Conservation (phyloP, 192 early-diverging fungal species). For the Entomortierella lignicola region DNA sequence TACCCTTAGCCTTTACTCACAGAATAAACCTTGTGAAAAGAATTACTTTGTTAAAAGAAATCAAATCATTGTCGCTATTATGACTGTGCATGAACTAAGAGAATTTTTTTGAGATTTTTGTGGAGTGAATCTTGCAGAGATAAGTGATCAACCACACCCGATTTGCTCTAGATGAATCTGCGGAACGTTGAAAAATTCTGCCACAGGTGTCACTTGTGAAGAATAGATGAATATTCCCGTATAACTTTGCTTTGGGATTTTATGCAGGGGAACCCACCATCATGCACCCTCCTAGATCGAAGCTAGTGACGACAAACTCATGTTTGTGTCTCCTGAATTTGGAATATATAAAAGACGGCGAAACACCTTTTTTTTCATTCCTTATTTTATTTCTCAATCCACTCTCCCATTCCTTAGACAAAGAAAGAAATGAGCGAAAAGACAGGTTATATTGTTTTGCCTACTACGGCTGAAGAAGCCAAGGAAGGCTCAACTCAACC, state of each 20-base stretch:
- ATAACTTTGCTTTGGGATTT: no score
- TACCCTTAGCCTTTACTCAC: constrained; percentile 34
- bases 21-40: constrained; percentile 46
- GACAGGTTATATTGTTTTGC: constrained; percentile 19
- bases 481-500: not conserved
- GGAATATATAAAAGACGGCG: not conserved
- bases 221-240: no score
- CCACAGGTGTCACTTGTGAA: no score
- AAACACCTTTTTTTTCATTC: no score
- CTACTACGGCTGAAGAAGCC: constrained; percentile 23
- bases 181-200: no score
- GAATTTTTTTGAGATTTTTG: no score
- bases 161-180: no score
- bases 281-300: not conserved
- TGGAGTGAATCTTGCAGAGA: no score
- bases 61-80: not conserved
- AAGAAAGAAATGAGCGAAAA: constrained; percentile 39
- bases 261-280: no score
- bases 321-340: not conserved
- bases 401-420: not conserved
- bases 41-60: constrained; percentile 4
- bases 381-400: not conserved
- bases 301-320: not conserved
- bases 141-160: no score
- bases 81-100: no score